A percentile compares a stretch with the other conserved stretches of the same genome.
Evolutionary conservation across 2,329 filamentous ascomycete species (phyloP).

Genomic region (Talaromyces sp.): DNA sequence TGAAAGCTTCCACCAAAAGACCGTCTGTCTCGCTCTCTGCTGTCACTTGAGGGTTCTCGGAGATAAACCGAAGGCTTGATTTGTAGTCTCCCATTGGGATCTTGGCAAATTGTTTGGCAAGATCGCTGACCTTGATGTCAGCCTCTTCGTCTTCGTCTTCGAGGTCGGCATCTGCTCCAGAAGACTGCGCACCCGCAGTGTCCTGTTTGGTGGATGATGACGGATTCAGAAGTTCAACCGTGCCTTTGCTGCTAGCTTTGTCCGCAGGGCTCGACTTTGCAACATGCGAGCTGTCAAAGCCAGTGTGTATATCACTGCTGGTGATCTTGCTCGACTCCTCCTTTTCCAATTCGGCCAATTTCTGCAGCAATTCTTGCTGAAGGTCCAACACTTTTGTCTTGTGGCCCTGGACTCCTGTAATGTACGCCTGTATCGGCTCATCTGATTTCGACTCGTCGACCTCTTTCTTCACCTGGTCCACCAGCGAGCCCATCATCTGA

Average conservation of each 20-base stretch:
- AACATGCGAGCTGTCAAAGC: constrained; percentile 84
- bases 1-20: constrained; percentile 85
- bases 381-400: constrained; percentile 71
- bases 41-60: constrained; percentile 71
- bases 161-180: constrained; percentile 54
- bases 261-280: constrained; percentile 51
- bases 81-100: constrained; percentile 74
- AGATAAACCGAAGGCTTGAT: constrained; percentile 69
- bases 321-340: constrained; percentile 89
- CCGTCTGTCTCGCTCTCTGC: constrained; percentile 86
- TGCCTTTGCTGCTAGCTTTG: constrained; percentile 43
- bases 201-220: constrained; percentile 29
- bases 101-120: constrained; percentile 75
- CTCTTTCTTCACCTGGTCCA: constrained; percentile 87
- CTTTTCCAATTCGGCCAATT: constrained; percentile 76
- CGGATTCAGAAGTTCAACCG: constrained; percentile 74
- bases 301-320: constrained; percentile 80
- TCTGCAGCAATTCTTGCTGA: constrained; percentile 68
- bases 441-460: constrained; percentile 69
- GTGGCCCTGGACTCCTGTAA: constrained; percentile 73
- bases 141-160: constrained; percentile 60
- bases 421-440: constrained; percentile 68
- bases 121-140: constrained; percentile 68
- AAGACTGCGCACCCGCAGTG: constrained; percentile 50
- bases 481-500: constrained; percentile 95